Base-by-base conservation (phyloP, 2,329 filamentous ascomycete species). In the Colletotrichum zoysiae region DNA sequence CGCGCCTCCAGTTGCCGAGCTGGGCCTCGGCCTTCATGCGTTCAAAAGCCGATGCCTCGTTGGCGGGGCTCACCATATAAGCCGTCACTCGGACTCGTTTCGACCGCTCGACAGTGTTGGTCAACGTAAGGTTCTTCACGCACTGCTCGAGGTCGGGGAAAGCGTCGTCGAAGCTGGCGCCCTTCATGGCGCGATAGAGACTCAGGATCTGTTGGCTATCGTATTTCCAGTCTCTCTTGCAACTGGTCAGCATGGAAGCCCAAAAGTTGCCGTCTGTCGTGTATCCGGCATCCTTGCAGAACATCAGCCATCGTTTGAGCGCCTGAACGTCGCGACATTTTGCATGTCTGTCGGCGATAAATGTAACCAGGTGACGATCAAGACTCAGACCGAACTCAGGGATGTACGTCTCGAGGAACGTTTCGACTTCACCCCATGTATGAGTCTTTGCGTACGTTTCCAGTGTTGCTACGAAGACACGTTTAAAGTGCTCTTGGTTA, bases 331-430 rank as follows among this genome's bases (percentile, higher is more conserved):
- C 83, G 33, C 79, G 82, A 38, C 79, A 76, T 30, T 79, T 77
- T 16, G 79, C 84, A 73, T 84, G 85, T 65, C 81, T 81, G 56
- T 84, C 83, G 20, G 84, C 83, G 72, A 86, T 78, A 33, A 86
- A 73, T 3, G 81, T 82, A 50, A 85, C 82, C 70, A 82, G 76
- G 65, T 80, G 78, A 12, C 74, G 77, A 73, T 79, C 79, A 51
- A 84, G 73, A 5, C 78, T 77, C 9, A 85, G 75, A 33, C 77
- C 76, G 53, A 84, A 75, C 23, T 80, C 77, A 18, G 77, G 74
- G 5, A 79, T 76, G 62, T 81, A 86, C n/a, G 70, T 73, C 60
- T 78, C 78, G 46, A 84, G 73, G 50, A 86, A 84, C 6, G 78
- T 78, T 70, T 83, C 82, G 6, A 80, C 80, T 73, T 86, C 83